Conservation (phyloP, 208 protist genomes). For the Crithidia thermophila region DNA sequence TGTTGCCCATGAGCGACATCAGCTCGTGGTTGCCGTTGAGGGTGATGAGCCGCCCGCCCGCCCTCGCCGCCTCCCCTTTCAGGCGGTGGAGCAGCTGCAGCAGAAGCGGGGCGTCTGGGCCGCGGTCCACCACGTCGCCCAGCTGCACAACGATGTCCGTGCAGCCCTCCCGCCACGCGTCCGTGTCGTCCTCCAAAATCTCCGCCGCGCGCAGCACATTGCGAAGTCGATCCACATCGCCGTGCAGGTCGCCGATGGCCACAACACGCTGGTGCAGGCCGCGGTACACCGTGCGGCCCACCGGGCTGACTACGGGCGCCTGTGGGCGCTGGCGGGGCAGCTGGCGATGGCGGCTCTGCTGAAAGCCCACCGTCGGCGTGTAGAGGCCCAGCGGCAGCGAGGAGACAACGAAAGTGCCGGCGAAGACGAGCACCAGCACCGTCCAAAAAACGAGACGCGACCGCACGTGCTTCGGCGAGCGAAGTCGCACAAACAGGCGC, state of each 20-base stretch:
- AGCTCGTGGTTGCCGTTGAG: constrained; percentile 79
- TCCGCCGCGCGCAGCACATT: constrained; percentile 38
- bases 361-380: constrained; percentile 28
- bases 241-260: constrained; percentile 69
- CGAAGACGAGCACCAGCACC: constrained; percentile 18
- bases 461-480: constrained; percentile 6
- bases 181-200: constrained; percentile 32
- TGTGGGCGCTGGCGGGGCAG: neutral
- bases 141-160: constrained; percentile 59
- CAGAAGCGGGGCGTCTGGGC: constrained; percentile 41
- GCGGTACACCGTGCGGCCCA: neutral
- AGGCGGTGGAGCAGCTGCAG: constrained; percentile 44
- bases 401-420: constrained; percentile 16
- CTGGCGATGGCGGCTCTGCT: constrained; percentile 8
- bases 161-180: constrained; percentile 48
- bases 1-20: constrained; percentile 25
- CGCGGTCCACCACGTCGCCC: constrained; percentile 68
- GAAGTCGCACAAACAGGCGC: neutral
- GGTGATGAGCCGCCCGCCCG: constrained; percentile 62
- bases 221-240: constrained; percentile 44
- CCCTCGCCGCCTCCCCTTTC: constrained; percentile 19
- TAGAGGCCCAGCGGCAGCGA: constrained; percentile 21
- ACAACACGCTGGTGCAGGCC: constrained; percentile 33
- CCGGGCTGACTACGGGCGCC: neutral
- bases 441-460: constrained; percentile 20